These are phyloP conservation scores for Dryadomyces sulphureus DNA, from an alignment of 2,329 filamentous ascomycete genomes.

Conservation along the genomic window DNA sequence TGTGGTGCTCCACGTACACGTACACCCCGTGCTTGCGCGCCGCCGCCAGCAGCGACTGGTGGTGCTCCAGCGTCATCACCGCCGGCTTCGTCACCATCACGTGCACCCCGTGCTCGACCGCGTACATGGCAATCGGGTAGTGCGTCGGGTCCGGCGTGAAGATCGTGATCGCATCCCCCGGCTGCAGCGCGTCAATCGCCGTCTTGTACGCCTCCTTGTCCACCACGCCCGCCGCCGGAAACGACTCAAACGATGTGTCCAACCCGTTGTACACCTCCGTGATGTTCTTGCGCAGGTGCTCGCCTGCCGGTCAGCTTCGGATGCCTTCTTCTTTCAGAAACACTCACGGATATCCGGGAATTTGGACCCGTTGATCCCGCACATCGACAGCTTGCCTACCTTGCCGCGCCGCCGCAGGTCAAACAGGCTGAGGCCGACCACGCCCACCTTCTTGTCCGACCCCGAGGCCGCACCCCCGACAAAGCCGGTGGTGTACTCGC, in stretches of 20 bases:
- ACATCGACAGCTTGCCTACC: conserved; percentile 76
- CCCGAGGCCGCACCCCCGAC: conserved; percentile 70
- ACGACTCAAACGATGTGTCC: conserved; percentile 75
- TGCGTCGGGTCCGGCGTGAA: conserved; percentile 93
- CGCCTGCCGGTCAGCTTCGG: too few relatives aligned
- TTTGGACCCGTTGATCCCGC: conserved; percentile 75
- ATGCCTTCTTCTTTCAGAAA: conserved; percentile 76
- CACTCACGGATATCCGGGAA: conserved; percentile 85
- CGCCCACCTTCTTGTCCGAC: conserved; percentile 92
- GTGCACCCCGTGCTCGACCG: conserved; percentile 75
- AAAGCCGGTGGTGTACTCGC: conserved; percentile 93
- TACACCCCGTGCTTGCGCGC: conserved; percentile 65
- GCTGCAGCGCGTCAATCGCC: conserved; percentile 69
- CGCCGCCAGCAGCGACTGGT: conserved; percentile 59
- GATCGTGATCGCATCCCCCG: conserved; percentile 84
- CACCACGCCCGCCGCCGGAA: conserved; percentile 59
- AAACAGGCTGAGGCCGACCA: conserved; percentile 80
- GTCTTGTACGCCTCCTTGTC: conserved; percentile 77
- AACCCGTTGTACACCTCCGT: conserved; percentile 74
- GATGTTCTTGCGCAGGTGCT: conserved; percentile 81
- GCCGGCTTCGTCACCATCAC: conserved; percentile 91
- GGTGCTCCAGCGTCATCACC: conserved; percentile 69
- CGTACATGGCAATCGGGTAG: conserved; percentile 82
- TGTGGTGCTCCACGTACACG: conserved; percentile 92
- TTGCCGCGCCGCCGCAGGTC: conserved; percentile 80